phyloP scores from a whole-genome alignment of 2,329 filamentous ascomycete genomes.

The Thielaviopsis euricoi region DNA sequence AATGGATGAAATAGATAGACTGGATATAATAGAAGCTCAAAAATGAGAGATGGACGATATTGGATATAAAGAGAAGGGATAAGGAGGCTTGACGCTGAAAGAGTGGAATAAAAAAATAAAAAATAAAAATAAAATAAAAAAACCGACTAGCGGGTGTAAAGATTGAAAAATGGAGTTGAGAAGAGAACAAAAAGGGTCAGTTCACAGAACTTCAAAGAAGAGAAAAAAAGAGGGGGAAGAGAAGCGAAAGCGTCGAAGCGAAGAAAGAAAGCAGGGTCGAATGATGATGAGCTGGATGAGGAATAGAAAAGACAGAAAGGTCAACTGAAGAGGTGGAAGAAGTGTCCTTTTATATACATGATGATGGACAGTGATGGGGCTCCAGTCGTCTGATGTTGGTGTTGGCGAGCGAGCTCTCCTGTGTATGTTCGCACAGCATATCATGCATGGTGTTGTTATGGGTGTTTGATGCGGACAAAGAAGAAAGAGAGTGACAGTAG shows the following conservation, averaged over 20 bases:
- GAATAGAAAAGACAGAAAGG: background rate
- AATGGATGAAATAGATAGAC: too few species aligned
- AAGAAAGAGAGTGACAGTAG: background rate
- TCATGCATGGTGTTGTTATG: background rate
- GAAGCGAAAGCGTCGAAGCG: constrained; percentile 9
- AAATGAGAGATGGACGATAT: background rate
- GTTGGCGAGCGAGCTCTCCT: too few species aligned
- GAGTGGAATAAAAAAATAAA: constrained; percentile 16
- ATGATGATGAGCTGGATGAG: constrained; percentile 4
- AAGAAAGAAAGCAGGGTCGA: background rate
- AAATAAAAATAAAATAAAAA: constrained; percentile 16
- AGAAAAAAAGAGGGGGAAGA: constrained; percentile 4
- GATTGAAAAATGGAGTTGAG: constrained; percentile 11
- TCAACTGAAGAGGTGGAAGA: background rate
- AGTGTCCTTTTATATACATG: background rate
- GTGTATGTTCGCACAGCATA: background rate
- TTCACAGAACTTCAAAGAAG: constrained; percentile 10
- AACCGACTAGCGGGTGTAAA: constrained; percentile 11
- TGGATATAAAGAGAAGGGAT: constrained; percentile 13
- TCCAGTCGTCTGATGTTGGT: background rate
- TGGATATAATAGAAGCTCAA: constrained; percentile 7
- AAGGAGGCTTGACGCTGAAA: constrained; percentile 18
- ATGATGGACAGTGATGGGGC: background rate
- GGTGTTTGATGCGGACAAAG: background rate
- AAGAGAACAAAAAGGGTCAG: constrained; percentile 3